These are phyloP conservation scores for Urostyla sp. DNA, from an alignment of 73 alveolate genomes.

Conservation along the genomic window DNA sequence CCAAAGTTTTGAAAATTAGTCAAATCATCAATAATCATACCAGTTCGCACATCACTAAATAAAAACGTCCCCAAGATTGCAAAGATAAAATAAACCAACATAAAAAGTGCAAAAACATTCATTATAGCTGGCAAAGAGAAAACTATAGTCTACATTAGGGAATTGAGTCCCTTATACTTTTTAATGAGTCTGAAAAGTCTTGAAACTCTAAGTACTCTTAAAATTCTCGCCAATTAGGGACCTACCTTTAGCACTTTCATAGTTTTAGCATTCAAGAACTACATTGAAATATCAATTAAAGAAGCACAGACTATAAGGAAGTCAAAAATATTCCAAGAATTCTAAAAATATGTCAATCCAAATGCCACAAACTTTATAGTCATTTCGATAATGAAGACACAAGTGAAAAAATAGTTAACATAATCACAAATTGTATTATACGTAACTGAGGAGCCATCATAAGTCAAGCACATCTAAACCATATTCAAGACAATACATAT, in stretches of 20 bases:
- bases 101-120: constrained; percentile 60
- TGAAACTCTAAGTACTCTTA: constrained; percentile 68
- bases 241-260: constrained; percentile 58
- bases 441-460: constrained; percentile 75
- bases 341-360: constrained; percentile 50
- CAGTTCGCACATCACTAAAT: constrained; percentile 23
- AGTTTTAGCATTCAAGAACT: constrained; percentile 21
- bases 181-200: constrained; percentile 68
- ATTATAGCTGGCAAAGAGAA: constrained; percentile 65
- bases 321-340: constrained; percentile 64
- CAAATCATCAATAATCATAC: constrained; percentile 29
- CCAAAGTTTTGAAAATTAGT: constrained; percentile 63
- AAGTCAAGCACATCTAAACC: constrained; percentile 84
- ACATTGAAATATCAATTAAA: constrained; percentile 42
- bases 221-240: constrained; percentile 72
- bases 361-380: constrained; percentile 57
- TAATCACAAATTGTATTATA: constrained; percentile 11
- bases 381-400: constrained; percentile 49
- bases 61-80: constrained; percentile 64
- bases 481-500: constrained; percentile 81
- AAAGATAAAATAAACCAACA: constrained; percentile 55
- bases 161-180: constrained; percentile 67
- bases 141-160: constrained; percentile 58
- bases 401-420: constrained; percentile 54
- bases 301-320: constrained; percentile 68